Evolutionary conservation across 306 rosid genomes (phyloP).

Genomic region (Inga oerstediana): DNA sequence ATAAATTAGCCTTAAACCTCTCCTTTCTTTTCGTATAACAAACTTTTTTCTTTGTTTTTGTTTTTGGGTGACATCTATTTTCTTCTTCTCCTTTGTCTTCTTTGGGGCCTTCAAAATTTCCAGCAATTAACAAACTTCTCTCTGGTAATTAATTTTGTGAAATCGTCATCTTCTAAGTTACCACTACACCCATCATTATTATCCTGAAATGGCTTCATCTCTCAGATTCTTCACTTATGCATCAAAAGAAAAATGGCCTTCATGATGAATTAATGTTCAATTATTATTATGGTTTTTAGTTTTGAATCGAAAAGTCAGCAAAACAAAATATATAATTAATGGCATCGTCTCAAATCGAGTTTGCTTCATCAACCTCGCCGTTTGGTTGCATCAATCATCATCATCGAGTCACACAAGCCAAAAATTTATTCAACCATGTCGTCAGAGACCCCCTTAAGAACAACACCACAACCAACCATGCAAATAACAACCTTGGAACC

Average conservation of each 20-base stretch:
- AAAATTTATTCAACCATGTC: constrained; percentile 30
- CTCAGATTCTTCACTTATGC: background rate
- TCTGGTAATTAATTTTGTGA: constrained; percentile 3
- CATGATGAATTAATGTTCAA: background rate
- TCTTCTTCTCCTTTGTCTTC: background rate
- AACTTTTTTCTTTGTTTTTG: background rate
- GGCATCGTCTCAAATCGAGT: constrained; percentile 76
- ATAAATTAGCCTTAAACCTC: constrained; percentile 10
- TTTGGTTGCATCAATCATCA: constrained; percentile 61
- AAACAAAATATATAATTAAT: constrained; percentile 26
- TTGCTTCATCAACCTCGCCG: constrained; percentile 56
- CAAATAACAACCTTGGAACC: constrained; percentile 9
- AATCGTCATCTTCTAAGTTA: background rate
- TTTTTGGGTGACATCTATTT: too few species aligned
- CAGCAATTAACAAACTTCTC: background rate
- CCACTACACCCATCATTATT: background rate
- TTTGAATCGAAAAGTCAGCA: background rate
- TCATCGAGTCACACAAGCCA: constrained; percentile 27
- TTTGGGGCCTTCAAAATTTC: background rate
- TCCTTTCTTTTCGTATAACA: constrained; percentile 24
- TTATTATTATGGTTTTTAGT: background rate
- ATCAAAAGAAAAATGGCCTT: background rate
- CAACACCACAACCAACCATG: constrained; percentile 33
- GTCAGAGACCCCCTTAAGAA: constrained; percentile 57
- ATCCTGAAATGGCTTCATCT: background rate